phyloP scores from a whole-genome alignment of 2,329 filamentous ascomycete species.

The Ophiostoma tasmaniense region DNA sequence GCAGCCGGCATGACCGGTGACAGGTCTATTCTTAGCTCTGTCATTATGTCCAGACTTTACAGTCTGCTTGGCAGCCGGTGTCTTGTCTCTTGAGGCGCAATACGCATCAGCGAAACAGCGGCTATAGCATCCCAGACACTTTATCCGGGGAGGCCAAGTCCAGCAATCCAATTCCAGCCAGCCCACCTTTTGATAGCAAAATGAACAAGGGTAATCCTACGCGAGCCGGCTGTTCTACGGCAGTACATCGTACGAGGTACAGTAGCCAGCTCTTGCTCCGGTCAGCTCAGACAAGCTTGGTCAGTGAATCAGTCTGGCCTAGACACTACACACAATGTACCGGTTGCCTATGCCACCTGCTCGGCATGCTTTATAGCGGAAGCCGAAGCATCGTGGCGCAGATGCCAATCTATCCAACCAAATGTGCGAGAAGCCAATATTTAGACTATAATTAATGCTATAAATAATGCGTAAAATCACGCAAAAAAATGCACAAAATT shows the following conservation, averaged over 20 bases:
- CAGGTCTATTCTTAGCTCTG: background rate
- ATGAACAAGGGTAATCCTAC: background rate
- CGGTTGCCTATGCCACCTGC: background rate
- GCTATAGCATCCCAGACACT: background rate
- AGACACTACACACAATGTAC: background rate
- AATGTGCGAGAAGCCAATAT: background rate
- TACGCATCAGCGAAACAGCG: no score
- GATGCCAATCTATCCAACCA: background rate
- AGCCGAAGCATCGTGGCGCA: constrained; percentile 1
- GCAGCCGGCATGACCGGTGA: constrained; percentile 14
- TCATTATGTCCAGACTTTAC: background rate
- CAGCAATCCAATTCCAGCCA: no score
- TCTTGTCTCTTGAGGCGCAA: background rate
- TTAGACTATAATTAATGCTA: background rate
- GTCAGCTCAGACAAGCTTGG: no score
- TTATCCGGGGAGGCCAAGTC: background rate
- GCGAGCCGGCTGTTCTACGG: background rate
- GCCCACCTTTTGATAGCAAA: background rate
- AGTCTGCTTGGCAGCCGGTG: background rate
- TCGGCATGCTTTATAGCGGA: constrained; percentile 3
- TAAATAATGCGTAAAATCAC: background rate
- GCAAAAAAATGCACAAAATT: background rate
- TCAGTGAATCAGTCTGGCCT: background rate
- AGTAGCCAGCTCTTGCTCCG: no score
- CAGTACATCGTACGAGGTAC: background rate